phyloP scores from a whole-genome alignment of 177 flowering plant genomes.

The Telopea speciosissima region DNA sequence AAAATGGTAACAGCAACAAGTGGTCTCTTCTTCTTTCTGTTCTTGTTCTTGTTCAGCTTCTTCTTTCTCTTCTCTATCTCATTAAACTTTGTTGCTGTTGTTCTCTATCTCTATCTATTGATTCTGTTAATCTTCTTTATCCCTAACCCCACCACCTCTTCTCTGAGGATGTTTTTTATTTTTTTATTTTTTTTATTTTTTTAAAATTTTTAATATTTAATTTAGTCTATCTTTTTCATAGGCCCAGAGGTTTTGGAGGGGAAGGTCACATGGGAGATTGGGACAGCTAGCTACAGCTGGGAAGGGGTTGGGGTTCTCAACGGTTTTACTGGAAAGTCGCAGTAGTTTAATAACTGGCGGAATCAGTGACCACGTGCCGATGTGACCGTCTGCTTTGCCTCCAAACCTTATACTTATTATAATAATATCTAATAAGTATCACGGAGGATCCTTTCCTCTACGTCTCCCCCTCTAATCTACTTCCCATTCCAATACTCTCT shows the following conservation, averaged over 20 bases:
- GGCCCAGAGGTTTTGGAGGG: slow-evolving; percentile 17
- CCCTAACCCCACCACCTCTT: too few species aligned
- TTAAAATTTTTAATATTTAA: not conserved
- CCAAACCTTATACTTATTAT: not conserved
- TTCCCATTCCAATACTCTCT: not conserved
- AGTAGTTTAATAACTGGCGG: slow-evolving; percentile 43
- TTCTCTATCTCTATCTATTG: not conserved
- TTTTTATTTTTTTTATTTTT: not conserved
- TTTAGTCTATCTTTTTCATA: not conserved
- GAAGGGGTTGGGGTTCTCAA: slow-evolving; percentile 38
- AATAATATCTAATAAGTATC: not conserved
- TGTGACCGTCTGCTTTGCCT: slow-evolving; percentile 35
- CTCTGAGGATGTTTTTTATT: not conserved
- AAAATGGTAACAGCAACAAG: slow-evolving; percentile 1
- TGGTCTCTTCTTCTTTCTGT: not conserved
- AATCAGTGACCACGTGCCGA: slow-evolving; percentile 87
- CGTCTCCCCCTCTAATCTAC: not conserved
- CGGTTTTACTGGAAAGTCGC: slow-evolving; percentile 71
- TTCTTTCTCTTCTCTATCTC: not conserved
- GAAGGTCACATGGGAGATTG: slow-evolving; percentile 70
- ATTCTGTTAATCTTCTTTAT: not conserved
- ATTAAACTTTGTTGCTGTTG: not conserved
- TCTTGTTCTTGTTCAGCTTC: too few species aligned
- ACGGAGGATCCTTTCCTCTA: not conserved
- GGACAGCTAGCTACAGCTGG: slow-evolving; percentile 78